Evolutionary conservation across 805 yeast species (phyloP).

Genomic region (Spathaspora passalidarum): DNA sequence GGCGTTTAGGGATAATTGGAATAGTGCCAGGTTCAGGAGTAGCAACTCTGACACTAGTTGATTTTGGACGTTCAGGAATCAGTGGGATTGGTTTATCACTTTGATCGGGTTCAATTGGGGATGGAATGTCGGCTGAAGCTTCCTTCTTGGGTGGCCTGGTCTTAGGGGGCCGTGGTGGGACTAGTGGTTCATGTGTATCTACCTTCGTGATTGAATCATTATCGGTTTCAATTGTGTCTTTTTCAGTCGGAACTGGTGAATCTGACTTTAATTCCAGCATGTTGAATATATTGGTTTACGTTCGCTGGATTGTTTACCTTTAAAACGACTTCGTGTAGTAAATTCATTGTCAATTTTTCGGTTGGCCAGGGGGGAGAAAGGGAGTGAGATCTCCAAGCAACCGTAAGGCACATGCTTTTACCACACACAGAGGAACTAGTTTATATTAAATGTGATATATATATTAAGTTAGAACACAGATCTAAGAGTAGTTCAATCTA

Average conservation of each 20-base stretch:
- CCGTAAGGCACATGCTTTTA: no score
- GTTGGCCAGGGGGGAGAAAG: background rate
- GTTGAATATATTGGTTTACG: background rate
- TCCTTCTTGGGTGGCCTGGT: background rate
- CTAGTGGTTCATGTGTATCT: background rate
- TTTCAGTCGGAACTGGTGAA: background rate
- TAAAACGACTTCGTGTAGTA: background rate
- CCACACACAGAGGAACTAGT: background rate
- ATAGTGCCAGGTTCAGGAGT: background rate
- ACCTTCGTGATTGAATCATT: background rate
- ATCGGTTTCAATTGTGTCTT: background rate
- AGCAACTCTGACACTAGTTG: no score
- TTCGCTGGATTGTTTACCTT: background rate
- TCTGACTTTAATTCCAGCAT: background rate
- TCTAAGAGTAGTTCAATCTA: conserved; percentile 82
- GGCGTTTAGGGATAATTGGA: conserved; percentile 9
- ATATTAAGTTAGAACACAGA: background rate
- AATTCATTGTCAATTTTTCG: background rate
- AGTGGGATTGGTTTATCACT: background rate
- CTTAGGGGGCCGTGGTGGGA: conserved; percentile 1
- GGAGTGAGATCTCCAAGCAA: background rate
- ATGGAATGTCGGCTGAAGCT: background rate
- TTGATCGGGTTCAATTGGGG: background rate
- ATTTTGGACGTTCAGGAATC: background rate
- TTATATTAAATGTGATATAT: background rate